These are phyloP conservation scores for Epichloe gansuensis DNA, from an alignment of 2,329 filamentous ascomycete species.

Conservation along the genomic window DNA sequence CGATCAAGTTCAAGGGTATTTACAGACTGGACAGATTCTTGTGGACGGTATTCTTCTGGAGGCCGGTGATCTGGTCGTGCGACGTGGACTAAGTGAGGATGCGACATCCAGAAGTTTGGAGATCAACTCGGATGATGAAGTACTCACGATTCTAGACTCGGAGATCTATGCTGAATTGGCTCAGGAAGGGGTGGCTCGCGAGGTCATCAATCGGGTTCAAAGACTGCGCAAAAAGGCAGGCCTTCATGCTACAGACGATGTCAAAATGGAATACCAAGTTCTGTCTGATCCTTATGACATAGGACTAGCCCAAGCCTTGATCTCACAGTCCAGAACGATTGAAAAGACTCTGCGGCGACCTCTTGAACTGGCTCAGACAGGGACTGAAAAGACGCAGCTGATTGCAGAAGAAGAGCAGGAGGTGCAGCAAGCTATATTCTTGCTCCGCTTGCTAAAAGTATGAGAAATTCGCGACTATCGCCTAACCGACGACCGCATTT, in stretches of 20 bases:
- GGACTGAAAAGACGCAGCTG: conserved; percentile 23
- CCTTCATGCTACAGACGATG: conserved; percentile 80
- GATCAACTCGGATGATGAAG: conserved; percentile 77
- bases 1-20: conserved; percentile 68
- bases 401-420: conserved; percentile 78
- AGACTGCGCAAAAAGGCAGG: conserved; percentile 87
- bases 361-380: conserved; percentile 38
- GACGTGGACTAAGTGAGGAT: conserved; percentile 63
- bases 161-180: conserved; percentile 73
- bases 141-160: conserved; percentile 80
- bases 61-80: conserved; percentile 66
- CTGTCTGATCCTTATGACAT: conserved; percentile 66
- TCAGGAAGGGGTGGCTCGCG: conserved; percentile 77
- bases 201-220: conserved; percentile 89
- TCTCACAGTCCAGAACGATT: conserved; percentile 53
- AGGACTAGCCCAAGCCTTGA: conserved; percentile 57
- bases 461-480: conserved; percentile 25
- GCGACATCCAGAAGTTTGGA: conserved; percentile 62
- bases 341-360: conserved; percentile 68
- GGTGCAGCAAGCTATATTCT: conserved; percentile 68
- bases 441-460: conserved; percentile 63
- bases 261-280: conserved; percentile 86
- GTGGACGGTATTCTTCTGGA: conserved; percentile 79
- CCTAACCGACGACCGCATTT: background rate
- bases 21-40: conserved; percentile 57